These are phyloP conservation scores for Lactarius vividus DNA, from an alignment of 768 basidiomycete genomes.

Conservation along the genomic window DNA sequence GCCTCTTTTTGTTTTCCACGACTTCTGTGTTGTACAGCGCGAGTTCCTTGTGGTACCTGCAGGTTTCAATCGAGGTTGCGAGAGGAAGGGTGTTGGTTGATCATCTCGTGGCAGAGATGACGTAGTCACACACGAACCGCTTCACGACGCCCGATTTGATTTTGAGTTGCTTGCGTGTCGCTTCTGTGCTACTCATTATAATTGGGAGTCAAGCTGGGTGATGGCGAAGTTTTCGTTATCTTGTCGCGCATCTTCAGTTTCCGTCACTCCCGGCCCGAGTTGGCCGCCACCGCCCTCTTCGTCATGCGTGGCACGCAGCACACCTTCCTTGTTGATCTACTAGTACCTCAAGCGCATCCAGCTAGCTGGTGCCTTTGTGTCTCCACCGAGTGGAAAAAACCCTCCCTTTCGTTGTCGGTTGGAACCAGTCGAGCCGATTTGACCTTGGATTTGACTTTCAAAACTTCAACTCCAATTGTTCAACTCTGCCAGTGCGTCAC, in stretches of 20 bases:
- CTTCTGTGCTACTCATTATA: constrained; percentile 46
- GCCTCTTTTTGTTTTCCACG: constrained; percentile 51
- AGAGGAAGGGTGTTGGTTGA: neutral
- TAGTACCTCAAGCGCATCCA: too few relatives aligned
- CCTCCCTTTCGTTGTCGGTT: neutral
- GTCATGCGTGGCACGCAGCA: too few relatives aligned
- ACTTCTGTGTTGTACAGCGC: constrained; percentile 64
- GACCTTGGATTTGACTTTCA: too few relatives aligned
- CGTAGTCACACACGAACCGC: constrained; percentile 45
- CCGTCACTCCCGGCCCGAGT: neutral
- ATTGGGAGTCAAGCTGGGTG: neutral
- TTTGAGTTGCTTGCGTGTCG: constrained; percentile 63
- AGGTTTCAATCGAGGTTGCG: neutral
- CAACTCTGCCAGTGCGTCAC: neutral
- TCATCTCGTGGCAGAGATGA: neutral
- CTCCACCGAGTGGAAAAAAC: neutral
- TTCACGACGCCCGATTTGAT: constrained; percentile 69
- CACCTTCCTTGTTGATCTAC: too few relatives aligned
- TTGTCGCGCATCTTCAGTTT: neutral
- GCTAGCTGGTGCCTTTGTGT: neutral
- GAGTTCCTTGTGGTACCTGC: constrained; percentile 57
- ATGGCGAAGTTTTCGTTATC: neutral
- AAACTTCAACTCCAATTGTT: too few relatives aligned
- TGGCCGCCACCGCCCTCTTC: too few relatives aligned
- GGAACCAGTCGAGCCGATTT: neutral